Evolutionary conservation across 306 rosid genomes (phyloP).

Genomic region (Lagenaria siceraria): DNA sequence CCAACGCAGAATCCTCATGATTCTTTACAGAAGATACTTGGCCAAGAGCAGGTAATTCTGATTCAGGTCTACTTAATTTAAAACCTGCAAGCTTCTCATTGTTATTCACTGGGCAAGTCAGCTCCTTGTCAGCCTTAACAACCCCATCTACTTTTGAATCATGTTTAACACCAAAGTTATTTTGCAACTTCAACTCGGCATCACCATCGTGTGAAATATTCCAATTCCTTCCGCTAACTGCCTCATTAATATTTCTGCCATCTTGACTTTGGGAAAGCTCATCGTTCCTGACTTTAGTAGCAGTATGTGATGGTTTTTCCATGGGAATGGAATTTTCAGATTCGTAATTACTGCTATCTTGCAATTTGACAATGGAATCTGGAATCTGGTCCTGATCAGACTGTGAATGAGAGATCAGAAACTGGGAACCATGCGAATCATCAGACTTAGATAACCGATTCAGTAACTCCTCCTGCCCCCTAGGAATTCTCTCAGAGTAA

Average conservation of each 20-base stretch:
- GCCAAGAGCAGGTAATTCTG: constrained; percentile 14
- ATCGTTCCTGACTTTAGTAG: constrained; percentile 30
- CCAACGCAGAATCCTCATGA: constrained; percentile 24
- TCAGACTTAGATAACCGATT: constrained; percentile 79
- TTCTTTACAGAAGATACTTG: constrained; percentile 34
- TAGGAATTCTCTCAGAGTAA: constrained; percentile 75
- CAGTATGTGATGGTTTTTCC: constrained; percentile 21
- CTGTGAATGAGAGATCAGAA: constrained; percentile 43
- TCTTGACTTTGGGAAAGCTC: constrained; percentile 35
- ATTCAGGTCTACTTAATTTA: constrained; percentile 29
- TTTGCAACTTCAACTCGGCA: constrained; percentile 24
- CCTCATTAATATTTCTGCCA: constrained; percentile 38
- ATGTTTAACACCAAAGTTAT: constrained; percentile 22
- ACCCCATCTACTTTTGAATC: constrained; percentile 25
- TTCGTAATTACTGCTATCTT: constrained; percentile 25
- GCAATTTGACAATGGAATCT: constrained; percentile 31
- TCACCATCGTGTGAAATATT: constrained; percentile 33
- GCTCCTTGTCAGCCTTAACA: constrained; percentile 22
- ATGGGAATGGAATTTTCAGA: constrained; percentile 26
- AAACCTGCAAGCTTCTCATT: constrained; percentile 17
- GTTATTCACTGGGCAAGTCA: constrained; percentile 17
- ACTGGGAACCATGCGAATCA: constrained; percentile 55
- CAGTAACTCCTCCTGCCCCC: constrained; percentile 73
- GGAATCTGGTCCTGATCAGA: constrained; percentile 39
- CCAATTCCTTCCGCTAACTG: constrained; percentile 28